Percentiles rank a stretch among this genome's conserved stretches.
Evolutionary conservation across 441 rosid species (phyloP).

Genomic region (Jatropha podagrica): DNA sequence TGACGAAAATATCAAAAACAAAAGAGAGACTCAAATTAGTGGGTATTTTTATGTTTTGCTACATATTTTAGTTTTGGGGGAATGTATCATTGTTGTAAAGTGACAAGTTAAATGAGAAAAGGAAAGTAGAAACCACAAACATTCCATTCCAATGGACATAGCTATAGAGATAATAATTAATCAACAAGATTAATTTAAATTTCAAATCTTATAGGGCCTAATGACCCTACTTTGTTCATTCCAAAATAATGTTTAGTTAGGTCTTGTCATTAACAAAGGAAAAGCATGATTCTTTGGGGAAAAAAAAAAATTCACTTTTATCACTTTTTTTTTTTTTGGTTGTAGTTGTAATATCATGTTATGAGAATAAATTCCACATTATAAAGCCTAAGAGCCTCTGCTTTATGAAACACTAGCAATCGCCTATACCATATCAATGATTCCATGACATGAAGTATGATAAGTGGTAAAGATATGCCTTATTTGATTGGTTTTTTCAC

Average conservation of each 20-base stretch:
- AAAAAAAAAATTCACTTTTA: not conserved
- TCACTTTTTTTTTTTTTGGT: not conserved
- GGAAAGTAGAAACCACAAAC: not conserved
- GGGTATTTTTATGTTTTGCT: not conserved
- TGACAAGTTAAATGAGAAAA: not conserved
- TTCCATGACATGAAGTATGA: constrained; percentile 24
- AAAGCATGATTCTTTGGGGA: constrained; percentile 20
- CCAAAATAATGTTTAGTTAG: not conserved
- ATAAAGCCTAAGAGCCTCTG: constrained; percentile 20
- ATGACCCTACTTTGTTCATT: not conserved
- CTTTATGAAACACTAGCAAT: constrained; percentile 32
- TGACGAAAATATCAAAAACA: not conserved
- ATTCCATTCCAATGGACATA: not conserved
- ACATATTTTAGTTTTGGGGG: not conserved
- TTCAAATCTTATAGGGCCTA: not conserved
- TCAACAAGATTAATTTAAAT: not conserved
- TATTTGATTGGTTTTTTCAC: not conserved
- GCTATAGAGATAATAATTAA: not conserved
- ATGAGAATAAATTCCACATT: constrained; percentile 33
- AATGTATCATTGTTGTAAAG: not conserved
- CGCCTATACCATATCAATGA: constrained; percentile 19
- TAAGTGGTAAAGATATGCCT: not conserved
- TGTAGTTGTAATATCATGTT: not conserved
- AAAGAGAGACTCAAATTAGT: not conserved
- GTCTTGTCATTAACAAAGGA: constrained; percentile 19